Percentiles rank a stretch among this genome's conserved stretches.
Conservation (phyloP, 306 rosid species). For the Rosa persica region DNA sequence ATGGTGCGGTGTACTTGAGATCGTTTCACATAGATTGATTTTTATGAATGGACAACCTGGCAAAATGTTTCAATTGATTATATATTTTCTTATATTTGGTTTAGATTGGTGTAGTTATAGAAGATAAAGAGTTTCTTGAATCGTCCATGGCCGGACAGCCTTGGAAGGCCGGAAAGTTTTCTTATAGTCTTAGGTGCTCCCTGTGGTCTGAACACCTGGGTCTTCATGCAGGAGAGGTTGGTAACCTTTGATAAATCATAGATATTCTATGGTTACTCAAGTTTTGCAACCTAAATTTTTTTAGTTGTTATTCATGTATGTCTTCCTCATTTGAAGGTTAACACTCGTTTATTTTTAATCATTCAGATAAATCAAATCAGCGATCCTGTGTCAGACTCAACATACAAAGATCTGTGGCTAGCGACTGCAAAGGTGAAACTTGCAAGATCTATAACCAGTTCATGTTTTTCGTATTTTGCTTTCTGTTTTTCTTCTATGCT, state of each 20-base stretch:
- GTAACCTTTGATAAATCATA: constrained; percentile 4
- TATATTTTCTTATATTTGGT: not conserved
- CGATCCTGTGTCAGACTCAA: constrained; percentile 52
- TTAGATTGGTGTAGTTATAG: constrained; percentile 48
- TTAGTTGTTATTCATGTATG: not conserved
- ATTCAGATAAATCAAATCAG: constrained; percentile 43
- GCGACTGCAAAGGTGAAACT: constrained; percentile 49
- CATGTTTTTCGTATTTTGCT: not conserved
- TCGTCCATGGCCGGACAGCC: constrained; percentile 50
- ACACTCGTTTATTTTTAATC: not conserved
- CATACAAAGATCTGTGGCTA: constrained; percentile 49
- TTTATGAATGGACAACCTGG: not conserved
- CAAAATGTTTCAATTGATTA: not conserved
- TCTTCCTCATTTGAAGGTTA: not conserved
- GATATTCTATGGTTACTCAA: not conserved
- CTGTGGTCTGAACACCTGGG: constrained; percentile 58
- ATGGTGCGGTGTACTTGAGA: not conserved
- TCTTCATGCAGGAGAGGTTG: constrained; percentile 46
- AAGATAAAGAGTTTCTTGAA: constrained; percentile 48
- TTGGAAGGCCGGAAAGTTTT: constrained; percentile 51
- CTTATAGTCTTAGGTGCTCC: constrained; percentile 43
- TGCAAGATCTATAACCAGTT: not conserved
- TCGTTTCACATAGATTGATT: not conserved
- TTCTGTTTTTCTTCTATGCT: not conserved
- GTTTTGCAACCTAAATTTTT: not conserved